A percentile compares a stretch with the other conserved stretches of the same genome.
phyloP scores from a whole-genome alignment of 2,329 filamentous ascomycete species.

The Aspergillus puulaauensis region DNA sequence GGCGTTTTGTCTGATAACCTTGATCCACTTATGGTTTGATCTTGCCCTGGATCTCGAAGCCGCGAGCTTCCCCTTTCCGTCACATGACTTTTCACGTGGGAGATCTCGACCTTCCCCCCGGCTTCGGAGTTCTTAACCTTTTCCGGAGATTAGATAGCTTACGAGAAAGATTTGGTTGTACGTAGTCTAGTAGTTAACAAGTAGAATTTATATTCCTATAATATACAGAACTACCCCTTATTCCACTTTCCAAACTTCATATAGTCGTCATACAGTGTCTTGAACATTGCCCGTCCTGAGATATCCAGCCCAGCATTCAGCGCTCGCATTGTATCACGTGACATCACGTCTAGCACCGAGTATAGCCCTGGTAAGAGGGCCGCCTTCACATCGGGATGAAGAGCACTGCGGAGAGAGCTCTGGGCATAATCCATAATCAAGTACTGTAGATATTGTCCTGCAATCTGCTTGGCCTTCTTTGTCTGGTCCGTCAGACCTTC shows the following conservation, averaged over 20 bases:
- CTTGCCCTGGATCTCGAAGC: not conserved
- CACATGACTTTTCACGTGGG: not conserved
- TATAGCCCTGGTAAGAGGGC: conserved; percentile 54
- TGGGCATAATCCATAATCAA: conserved; percentile 58
- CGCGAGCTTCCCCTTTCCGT: not conserved
- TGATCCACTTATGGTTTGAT: not conserved
- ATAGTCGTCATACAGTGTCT: conserved; percentile 55
- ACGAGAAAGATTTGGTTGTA: not conserved
- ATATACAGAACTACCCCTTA: conserved; percentile 32
- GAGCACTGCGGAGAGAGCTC: conserved; percentile 50
- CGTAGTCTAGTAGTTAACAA: not conserved
- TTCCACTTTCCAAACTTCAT: conserved; percentile 49
- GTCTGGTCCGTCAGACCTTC: conserved; percentile 58
- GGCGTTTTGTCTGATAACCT: not conserved
- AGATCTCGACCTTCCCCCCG: not conserved
- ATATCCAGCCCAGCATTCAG: conserved; percentile 54
- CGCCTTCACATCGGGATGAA: conserved; percentile 54
- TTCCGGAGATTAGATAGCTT: not conserved
- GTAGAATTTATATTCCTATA: not conserved
- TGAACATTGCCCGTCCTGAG: conserved; percentile 53
- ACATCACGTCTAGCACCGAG: conserved; percentile 54
- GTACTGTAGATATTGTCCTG: conserved; percentile 58
- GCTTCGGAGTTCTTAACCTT: no score
- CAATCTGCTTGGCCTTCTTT: conserved; percentile 58
- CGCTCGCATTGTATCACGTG: conserved; percentile 49